Conservation (phyloP, 2,329 filamentous ascomycete genomes). For the Colletotrichum lentis region DNA sequence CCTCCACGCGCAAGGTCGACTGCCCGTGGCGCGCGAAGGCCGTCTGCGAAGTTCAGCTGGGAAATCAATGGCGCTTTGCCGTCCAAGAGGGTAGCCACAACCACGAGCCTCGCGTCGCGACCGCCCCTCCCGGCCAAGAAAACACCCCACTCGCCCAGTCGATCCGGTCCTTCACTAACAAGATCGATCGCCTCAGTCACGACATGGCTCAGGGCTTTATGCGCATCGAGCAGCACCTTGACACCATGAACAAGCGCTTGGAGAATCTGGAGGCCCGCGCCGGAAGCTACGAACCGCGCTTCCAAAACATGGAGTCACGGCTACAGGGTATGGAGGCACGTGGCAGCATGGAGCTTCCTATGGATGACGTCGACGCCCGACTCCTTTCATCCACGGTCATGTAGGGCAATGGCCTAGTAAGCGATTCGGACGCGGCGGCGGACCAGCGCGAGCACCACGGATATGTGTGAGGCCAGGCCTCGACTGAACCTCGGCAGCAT, state of each 20-base stretch:
- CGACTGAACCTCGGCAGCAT: conserved; percentile 2
- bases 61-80: conserved; percentile 71
- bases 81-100: conserved; percentile 69
- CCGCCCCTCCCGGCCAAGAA: conserved; percentile 63
- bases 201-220: conserved; percentile 63
- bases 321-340: conserved; percentile 52
- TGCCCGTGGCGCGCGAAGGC: conserved; percentile 71
- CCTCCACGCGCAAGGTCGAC: conserved; percentile 70
- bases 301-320: conserved; percentile 54
- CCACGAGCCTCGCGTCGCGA: conserved; percentile 65
- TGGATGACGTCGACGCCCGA: conserved; percentile 56
- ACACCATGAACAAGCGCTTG: conserved; percentile 63
- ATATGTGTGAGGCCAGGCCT: neutral
- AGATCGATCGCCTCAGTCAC: conserved; percentile 66
- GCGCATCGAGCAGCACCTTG: conserved; percentile 60
- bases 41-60: conserved; percentile 69
- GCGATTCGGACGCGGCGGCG: neutral
- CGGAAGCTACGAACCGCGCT: conserved; percentile 54
- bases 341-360: conserved; percentile 45
- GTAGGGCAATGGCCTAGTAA: conserved; percentile 45
- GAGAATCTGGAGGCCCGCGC: conserved; percentile 60
- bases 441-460: neutral
- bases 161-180: conserved; percentile 66
- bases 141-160: conserved; percentile 66
- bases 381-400: conserved; percentile 55